Base-by-base conservation (phyloP, 768 basidiomycete species). In the Boletus pseudopeckii region DNA sequence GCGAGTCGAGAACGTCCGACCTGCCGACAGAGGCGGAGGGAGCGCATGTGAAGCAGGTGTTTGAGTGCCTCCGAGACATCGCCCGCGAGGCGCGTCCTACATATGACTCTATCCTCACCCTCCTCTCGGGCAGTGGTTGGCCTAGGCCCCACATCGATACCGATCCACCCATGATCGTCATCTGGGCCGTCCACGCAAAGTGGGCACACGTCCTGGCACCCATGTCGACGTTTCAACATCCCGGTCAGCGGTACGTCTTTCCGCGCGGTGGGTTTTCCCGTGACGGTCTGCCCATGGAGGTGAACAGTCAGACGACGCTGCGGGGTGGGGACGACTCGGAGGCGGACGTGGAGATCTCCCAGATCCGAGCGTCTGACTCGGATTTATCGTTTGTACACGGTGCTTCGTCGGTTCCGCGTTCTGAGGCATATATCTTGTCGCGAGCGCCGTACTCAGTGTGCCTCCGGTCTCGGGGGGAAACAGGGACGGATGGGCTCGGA, bases 381-480 rank as follows among this genome's bases (percentile, higher is more conserved):
- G 22, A 68, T 43, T 18, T 63, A 36, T 28, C 57, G 13, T 55
- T 56, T 17, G 48, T 67, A 11, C 37, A 33, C 15, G 50, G 44
- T 7, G 47, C 54, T 4, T 53, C 48, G 30, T 5, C 54, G 0
- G 11, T 66, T 7, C 56, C 58, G 3, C 66, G 61, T 26, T 42
- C 64, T 0, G 58, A 58, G 5, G 58, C 50, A 30, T 63, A 65
- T 14, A 33, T 68, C 33, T n/a, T 58, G 22, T 68, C 58, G 17
- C 58, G 63, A 7, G 52, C 43, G 20, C 51, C 56, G n/a, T 56
- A 53, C 24, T 65, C 63, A 1, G 61, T 68, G 18, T 70, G 61
- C 24, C 48, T 70, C 58, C 55, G 61, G 22, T 38, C 17, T 14
- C 43, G 39, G 7, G 43, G 34, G 5, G 45, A 34, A 14, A 24